Conservation (phyloP, 352 stramenopile species). For the Phytophthora pistaciae region DNA sequence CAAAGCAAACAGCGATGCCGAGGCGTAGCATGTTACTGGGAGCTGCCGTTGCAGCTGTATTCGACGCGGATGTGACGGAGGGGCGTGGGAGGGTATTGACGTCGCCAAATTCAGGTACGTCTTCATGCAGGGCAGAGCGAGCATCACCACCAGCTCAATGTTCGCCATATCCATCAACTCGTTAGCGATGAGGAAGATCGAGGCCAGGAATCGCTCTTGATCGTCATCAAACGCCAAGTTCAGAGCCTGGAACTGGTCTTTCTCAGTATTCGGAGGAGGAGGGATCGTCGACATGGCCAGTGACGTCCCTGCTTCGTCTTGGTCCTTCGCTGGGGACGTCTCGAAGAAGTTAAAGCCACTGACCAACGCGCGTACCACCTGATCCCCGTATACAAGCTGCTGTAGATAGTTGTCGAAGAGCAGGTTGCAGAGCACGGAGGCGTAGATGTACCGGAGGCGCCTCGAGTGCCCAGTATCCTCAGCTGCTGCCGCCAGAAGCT, state of each 20-base stretch:
- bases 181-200: slow-evolving; percentile 70
- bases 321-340: neutral
- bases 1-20: slow-evolving; percentile 60
- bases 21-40: slow-evolving; percentile 57
- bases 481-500: slow-evolving; percentile 52
- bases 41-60: slow-evolving; percentile 42
- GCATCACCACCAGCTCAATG: slow-evolving; percentile 63
- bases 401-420: slow-evolving; percentile 76
- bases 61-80: slow-evolving; percentile 15
- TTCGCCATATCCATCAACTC: slow-evolving; percentile 70
- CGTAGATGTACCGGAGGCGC: slow-evolving; percentile 69
- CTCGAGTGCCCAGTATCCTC: slow-evolving; percentile 46
- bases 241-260: slow-evolving; percentile 32
- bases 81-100: slow-evolving; percentile 1
- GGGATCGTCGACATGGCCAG: neutral
- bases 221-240: slow-evolving; percentile 70
- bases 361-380: slow-evolving; percentile 60
- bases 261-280: slow-evolving; percentile 19
- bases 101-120: slow-evolving; percentile 24
- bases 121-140: slow-evolving; percentile 60
- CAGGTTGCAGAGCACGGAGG: slow-evolving; percentile 70
- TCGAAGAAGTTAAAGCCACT: slow-evolving; percentile 62
- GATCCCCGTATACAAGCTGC: slow-evolving; percentile 68
- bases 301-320: neutral
- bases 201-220: slow-evolving; percentile 72